Conservation (phyloP, 208 protist species). For the Acanthamoeba lenticulata region DNA sequence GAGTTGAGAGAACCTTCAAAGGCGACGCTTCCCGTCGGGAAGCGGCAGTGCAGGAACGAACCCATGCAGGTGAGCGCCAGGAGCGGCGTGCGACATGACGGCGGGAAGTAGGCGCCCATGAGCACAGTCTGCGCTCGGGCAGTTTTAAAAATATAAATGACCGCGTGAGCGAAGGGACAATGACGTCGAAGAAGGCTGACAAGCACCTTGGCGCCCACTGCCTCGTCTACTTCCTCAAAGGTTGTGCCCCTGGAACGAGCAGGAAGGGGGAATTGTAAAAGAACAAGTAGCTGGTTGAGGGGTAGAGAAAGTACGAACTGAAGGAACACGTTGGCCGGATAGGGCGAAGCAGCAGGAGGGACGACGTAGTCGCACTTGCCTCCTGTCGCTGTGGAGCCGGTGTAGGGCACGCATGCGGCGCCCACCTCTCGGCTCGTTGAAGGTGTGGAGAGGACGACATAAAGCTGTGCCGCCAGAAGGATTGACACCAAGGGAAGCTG, state of each 20-base stretch:
- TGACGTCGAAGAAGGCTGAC: too few relatives aligned
- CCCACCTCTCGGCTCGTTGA: not conserved
- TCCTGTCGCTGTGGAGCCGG: not conserved
- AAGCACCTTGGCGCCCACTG: not conserved
- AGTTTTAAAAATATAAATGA: not conserved
- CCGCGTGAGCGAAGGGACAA: not conserved
- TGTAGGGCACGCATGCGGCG: not conserved
- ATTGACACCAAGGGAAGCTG: too few relatives aligned
- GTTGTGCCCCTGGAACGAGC: not conserved
- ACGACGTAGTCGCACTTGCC: not conserved
- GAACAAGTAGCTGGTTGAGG: not conserved
- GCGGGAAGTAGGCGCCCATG: not conserved
- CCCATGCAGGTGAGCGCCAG: not conserved
- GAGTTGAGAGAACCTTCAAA: too few relatives aligned
- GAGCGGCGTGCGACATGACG: not conserved
- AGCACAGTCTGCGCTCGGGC: not conserved
- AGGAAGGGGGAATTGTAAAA: not conserved
- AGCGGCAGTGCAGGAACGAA: not conserved
- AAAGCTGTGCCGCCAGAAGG: too few relatives aligned
- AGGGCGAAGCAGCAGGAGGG: not conserved
- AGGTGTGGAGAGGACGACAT: too few relatives aligned
- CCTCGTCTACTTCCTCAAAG: not conserved
- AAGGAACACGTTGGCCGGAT: not conserved
- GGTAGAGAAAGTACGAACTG: not conserved
- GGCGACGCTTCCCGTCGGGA: not conserved